phyloP scores from a whole-genome alignment of 2,329 filamentous ascomycete species.

The Beauveria bassiana region DNA sequence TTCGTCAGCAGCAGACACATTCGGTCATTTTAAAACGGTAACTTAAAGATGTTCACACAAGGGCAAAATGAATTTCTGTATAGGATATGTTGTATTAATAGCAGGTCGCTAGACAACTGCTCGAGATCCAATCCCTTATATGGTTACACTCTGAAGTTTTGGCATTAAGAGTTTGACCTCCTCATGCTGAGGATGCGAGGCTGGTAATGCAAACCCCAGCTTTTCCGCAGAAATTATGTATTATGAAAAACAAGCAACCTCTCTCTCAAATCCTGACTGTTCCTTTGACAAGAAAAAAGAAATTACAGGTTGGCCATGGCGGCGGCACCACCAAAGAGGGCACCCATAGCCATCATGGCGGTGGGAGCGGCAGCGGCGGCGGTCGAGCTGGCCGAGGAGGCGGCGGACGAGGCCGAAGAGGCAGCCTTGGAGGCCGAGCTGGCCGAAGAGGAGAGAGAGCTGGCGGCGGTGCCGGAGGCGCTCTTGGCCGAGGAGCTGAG shows the following conservation, averaged over 20 bases:
- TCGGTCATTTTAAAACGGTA: too few relatives aligned
- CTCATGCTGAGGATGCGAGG: neutral
- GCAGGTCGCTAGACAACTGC: neutral
- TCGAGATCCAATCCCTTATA: neutral
- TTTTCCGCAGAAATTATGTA: slow-evolving; percentile 4
- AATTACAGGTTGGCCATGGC: slow-evolving; percentile 37
- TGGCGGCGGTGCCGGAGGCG: slow-evolving; percentile 12
- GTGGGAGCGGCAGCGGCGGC: slow-evolving; percentile 28
- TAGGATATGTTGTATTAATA: neutral
- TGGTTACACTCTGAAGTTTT: neutral
- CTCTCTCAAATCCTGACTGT: neutral
- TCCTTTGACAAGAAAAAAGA: neutral
- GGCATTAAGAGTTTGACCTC: neutral
- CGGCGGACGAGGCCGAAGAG: slow-evolving; percentile 15
- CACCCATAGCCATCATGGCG: slow-evolving; percentile 36
- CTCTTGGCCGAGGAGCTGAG: slow-evolving; percentile 6
- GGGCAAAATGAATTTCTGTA: neutral
- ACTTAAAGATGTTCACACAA: too few relatives aligned
- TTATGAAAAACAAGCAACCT: neutral
- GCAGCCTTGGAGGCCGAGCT: slow-evolving; percentile 13
- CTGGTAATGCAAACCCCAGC: neutral
- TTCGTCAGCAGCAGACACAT: too few relatives aligned
- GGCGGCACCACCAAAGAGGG: slow-evolving; percentile 39
- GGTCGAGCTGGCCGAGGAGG: neutral
- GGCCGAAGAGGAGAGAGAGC: slow-evolving; percentile 14